Base-by-base conservation (phyloP, 2,329 filamentous ascomycete species). In the Aspergillus fumigatiaffinis region DNA sequence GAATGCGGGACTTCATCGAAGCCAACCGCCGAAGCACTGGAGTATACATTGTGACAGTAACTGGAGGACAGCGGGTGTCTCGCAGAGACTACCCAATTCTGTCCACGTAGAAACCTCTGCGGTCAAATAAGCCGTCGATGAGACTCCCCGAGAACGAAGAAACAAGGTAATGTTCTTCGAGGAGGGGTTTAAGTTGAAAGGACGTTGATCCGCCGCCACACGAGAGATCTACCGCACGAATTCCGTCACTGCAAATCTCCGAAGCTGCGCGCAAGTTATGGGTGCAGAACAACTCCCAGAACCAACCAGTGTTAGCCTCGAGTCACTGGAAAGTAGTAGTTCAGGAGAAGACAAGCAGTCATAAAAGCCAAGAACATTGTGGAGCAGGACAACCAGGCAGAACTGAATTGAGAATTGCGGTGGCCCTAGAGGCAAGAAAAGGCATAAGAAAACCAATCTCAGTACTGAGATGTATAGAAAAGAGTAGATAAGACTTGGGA, bases 1-100 rank as follows among this genome's bases (percentile, higher is more conserved):
- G 76, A 47, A 77, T 65, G 46, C 66, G 72, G 53, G 66, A 53
- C 64, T 73, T 76, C 61, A 70, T 28, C 32, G 57, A 52, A 10
- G 55, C 58, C 21, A 56, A 54, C 52, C 56, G 60, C 50, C 60
- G 63, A 25, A 69, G 51, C 23, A 69, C 53, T n/a, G 63, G 44
- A 52, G 66, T 66, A 60, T 66, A 73, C 71, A 73, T 72, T 47
- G 54, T 68, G 62, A 54, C 32, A 52, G 47, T 14, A 17, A 17
- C 32, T 17, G 32, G 46, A 41, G 21, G 57, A 59, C 52, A 53
- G 51, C 32, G 52, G 28, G n/a, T 8, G 21, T 28, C n/a, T 48
- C 42, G 23, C 42, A 32, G 44, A 25, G 28, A 48, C 23, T 26
- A 23, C 41, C 29, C 17, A 25, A 32, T 2, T 1, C n/a, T 21